Base-by-base conservation (phyloP, 1,284 basidiomycete species). In the Phenoliferia sp. region DNA sequence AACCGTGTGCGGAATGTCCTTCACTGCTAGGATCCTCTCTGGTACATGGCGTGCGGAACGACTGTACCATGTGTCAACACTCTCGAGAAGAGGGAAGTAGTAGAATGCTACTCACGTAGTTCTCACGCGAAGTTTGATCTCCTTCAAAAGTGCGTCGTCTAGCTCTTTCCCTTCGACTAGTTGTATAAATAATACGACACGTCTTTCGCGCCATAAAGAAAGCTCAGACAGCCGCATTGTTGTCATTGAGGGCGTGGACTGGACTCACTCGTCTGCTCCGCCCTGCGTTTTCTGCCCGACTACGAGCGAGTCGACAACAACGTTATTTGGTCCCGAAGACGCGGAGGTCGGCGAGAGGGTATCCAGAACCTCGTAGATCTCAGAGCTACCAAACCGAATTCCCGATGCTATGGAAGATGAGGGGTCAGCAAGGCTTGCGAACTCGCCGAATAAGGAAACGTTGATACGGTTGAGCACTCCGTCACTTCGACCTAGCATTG, bases 401-500 rank as follows among this genome's bases (percentile, higher is more conserved):
- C 91, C 65, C 88, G 88, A 16, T 90, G 90, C 78, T 93, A 59
- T 10, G 48, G 19, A 56, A 10, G 48, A 55, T 77, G 31, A 78
- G 65, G 35, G 77, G 71, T 2, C 74, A 76, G 50, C 79, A 72
- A 50, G 62, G 65, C 26, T 76, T 59, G n/a, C n/a, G n/a, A n/a
- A n/a, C n/a, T 33, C 16, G 17, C 63, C 19, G 28, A 55, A n/a
- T 32, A 12, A 39, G 33, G 32, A 9, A 50, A 61, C 50, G 22
- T n/a, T n/a, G n/a, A n/a, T 29, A 62, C 59, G 64, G 16, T 66
- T 68, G 15, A 89, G 80, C n/a, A 90, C 89, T 66, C 89, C 89
- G 76, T 92, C 89, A 63, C 88, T 89, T 65, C 88, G 83, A 28
- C 92, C 91, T 3, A 92, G 83, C 90, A 93, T 92, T 67, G 92